These are phyloP conservation scores for Rhodofomes roseus DNA, from an alignment of 1,284 basidiomycete genomes.

Conservation along the genomic window DNA sequence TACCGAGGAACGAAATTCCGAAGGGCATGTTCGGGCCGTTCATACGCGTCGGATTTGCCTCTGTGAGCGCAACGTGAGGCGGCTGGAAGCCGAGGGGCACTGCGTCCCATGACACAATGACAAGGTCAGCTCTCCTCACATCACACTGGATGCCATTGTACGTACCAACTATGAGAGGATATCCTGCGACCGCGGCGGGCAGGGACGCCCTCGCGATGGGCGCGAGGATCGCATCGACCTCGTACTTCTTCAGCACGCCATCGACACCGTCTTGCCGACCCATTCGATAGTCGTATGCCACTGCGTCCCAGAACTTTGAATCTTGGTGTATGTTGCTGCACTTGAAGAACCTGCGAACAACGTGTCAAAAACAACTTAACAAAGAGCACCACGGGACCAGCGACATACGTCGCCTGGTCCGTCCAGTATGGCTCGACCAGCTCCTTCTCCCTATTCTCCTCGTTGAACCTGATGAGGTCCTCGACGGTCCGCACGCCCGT, in stretches of 20 bases:
- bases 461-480: slow-evolving; percentile 40
- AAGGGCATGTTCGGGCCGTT: slow-evolving; percentile 43
- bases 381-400: neutral
- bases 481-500: slow-evolving; percentile 32
- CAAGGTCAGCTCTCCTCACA: neutral
- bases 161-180: slow-evolving; percentile 37
- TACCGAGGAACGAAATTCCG: slow-evolving; percentile 47
- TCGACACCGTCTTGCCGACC: slow-evolving; percentile 43
- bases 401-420: slow-evolving; percentile 35
- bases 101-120: slow-evolving; percentile 15
- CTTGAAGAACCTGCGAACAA: slow-evolving; percentile 31
- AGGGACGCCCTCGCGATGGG: slow-evolving; percentile 31
- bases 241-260: slow-evolving; percentile 35
- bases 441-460: slow-evolving; percentile 35
- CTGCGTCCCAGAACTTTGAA: slow-evolving; percentile 32
- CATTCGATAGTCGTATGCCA: slow-evolving; percentile 33
- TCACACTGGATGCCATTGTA: neutral
- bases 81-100: slow-evolving; percentile 49
- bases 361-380: neutral
- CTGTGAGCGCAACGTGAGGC: slow-evolving; percentile 26
- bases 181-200: slow-evolving; percentile 39
- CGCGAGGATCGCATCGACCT: slow-evolving; percentile 42
- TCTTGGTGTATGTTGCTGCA: slow-evolving; percentile 34
- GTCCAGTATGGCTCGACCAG: slow-evolving; percentile 34
- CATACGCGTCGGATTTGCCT: slow-evolving; percentile 31